Percentiles rank a stretch among this genome's conserved stretches.
These are phyloP conservation scores for Pseudisothecium myosuroides DNA, from an alignment of 225 moss, liverwort and hornwort genomes.

Conservation along the genomic window DNA sequence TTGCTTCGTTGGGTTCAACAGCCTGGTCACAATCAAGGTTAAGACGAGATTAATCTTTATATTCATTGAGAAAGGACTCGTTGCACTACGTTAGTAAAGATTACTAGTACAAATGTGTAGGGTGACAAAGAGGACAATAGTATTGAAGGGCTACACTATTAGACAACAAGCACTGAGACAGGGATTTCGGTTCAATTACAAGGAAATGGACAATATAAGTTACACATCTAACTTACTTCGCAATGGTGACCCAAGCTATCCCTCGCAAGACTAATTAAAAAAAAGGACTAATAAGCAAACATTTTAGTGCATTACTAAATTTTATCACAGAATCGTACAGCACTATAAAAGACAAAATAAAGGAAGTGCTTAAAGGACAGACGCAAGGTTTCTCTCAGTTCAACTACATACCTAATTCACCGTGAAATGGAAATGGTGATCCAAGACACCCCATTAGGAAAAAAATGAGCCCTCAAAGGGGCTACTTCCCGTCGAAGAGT, in stretches of 20 bases:
- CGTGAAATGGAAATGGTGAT: background rate
- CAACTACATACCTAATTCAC: background rate
- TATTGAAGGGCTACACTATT: background rate
- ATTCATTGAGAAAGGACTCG: background rate
- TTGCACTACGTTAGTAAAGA: background rate
- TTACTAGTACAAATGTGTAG: background rate
- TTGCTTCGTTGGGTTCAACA: constrained; percentile 39
- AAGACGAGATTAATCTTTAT: background rate
- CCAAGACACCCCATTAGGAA: background rate
- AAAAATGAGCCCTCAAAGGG: no score
- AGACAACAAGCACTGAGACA: background rate
- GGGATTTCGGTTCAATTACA: background rate
- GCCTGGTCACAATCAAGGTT: background rate
- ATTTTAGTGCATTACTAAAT: background rate
- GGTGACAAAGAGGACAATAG: background rate
- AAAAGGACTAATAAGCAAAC: background rate
- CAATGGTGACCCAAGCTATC: background rate
- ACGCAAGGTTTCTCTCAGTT: background rate
- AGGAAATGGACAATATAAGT: background rate
- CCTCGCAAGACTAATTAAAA: background rate
- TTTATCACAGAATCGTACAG: background rate
- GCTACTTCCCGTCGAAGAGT: no score
- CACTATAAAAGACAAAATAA: no score
- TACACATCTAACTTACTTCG: no score
- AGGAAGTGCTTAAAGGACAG: background rate